A percentile compares a stretch with the other conserved stretches of the same genome.
phyloP scores from a whole-genome alignment of 2,329 filamentous ascomycete species.

The Pseudogymnoascus sp. region DNA sequence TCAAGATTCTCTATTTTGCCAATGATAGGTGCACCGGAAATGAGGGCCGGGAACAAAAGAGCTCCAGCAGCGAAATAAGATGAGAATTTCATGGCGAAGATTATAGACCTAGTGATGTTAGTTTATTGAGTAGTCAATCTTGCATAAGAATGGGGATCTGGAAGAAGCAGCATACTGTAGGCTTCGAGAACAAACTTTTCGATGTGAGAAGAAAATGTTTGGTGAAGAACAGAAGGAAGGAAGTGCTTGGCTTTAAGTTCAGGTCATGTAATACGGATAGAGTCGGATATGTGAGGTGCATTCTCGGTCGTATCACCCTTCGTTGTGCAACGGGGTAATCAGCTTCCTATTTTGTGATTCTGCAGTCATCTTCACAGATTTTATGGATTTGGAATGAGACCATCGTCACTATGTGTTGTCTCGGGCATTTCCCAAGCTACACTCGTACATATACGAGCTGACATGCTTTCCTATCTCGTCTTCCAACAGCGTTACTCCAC shows the following conservation, averaged over 20 bases:
- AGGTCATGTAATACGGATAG: background rate
- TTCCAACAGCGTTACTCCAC: background rate
- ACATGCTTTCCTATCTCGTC: background rate
- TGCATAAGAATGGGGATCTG: background rate
- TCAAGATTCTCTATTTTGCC: background rate
- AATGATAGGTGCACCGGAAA: background rate
- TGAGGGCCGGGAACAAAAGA: background rate
- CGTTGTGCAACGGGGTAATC: background rate
- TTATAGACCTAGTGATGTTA: background rate
- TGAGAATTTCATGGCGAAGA: background rate
- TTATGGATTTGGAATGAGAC: background rate
- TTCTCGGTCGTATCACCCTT: background rate
- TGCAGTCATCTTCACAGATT: background rate
- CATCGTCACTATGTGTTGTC: background rate
- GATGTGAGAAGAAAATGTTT: background rate
- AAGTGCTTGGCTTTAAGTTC: background rate
- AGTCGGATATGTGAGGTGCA: background rate
- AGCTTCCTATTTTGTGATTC: background rate
- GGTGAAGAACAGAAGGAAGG: background rate
- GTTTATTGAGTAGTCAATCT: background rate
- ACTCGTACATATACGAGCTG: background rate
- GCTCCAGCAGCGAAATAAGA: background rate
- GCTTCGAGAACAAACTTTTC: background rate
- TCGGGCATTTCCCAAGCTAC: background rate
- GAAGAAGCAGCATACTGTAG: background rate